phyloP scores from a whole-genome alignment of 2,329 filamentous ascomycete species.

The Talaromyces sp. region DNA sequence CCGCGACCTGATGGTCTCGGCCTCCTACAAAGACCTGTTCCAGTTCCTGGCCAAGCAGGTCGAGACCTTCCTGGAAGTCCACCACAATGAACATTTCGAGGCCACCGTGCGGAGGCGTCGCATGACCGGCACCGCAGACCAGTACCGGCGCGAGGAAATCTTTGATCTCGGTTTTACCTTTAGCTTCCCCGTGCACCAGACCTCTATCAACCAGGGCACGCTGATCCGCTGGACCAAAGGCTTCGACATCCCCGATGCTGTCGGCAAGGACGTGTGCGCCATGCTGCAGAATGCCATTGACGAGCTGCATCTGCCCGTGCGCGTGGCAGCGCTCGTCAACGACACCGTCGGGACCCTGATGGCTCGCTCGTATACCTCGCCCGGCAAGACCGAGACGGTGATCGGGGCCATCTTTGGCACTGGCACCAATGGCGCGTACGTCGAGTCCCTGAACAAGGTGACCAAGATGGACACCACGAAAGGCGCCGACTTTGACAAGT shows the following conservation, averaged over 20 bases:
- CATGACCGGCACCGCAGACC: slow-evolving; percentile 54
- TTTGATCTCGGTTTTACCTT: slow-evolving; percentile 99
- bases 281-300: slow-evolving; percentile 88
- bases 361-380: slow-evolving; percentile 92
- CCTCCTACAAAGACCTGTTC: slow-evolving; percentile 82
- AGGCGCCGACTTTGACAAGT: slow-evolving; percentile 60
- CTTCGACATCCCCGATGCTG: slow-evolving; percentile 89
- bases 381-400: slow-evolving; percentile 77
- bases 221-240: slow-evolving; percentile 98
- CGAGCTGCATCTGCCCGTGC: slow-evolving; percentile 76
- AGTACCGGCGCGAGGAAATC: slow-evolving; percentile 65
- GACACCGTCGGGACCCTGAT: slow-evolving; percentile 97
- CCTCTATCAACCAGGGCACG: slow-evolving; percentile 90
- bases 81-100: slow-evolving; percentile 84
- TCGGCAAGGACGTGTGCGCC: slow-evolving; percentile 91
- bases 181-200: slow-evolving; percentile 91
- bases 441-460: slow-evolving; percentile 83
- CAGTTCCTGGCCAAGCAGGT: slow-evolving; percentile 90
- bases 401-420: slow-evolving; percentile 98
- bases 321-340: slow-evolving; percentile 93
- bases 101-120: slow-evolving; percentile 61
- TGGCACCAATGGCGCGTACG: slow-evolving; percentile 94
- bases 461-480: slow-evolving; percentile 64
- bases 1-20: slow-evolving; percentile 80
- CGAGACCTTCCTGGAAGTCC: slow-evolving; percentile 75